These are phyloP conservation scores for Patellaria atrata DNA, from an alignment of 495 filamentous ascomycete species.

Conservation along the genomic window DNA sequence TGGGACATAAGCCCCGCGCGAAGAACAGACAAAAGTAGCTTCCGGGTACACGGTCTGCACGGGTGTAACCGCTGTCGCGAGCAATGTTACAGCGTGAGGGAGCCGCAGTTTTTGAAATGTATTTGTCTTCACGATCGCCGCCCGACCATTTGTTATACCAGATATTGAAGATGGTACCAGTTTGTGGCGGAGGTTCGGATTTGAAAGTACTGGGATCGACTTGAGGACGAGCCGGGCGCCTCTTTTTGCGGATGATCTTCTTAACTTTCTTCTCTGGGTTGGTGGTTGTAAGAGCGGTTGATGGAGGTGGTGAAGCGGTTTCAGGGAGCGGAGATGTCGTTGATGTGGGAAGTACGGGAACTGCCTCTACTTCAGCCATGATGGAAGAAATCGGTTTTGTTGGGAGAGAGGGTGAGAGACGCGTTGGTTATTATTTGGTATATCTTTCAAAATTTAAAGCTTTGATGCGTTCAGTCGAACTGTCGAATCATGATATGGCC, in stretches of 20 bases:
- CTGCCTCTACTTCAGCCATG: no score
- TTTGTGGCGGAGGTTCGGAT: conserved; percentile 72
- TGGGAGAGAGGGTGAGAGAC: no score
- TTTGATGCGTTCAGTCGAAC: no score
- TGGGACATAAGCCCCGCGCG: conserved; percentile 65
- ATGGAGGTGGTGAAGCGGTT: neutral
- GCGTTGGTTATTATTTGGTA: no score
- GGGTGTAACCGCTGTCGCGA: conserved; percentile 74
- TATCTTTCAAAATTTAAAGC: no score
- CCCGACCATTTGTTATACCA: conserved; percentile 96
- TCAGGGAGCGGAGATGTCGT: no score
- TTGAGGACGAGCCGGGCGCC: conserved; percentile 56
- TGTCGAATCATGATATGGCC: no score
- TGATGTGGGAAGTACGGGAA: no score
- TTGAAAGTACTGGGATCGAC: conserved; percentile 72
- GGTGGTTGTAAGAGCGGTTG: conserved; percentile 7
- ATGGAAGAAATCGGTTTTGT: no score
- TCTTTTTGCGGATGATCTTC: conserved; percentile 46
- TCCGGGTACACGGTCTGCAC: conserved; percentile 64
- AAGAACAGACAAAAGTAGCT: conserved; percentile 92
- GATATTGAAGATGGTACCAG: conserved; percentile 76
- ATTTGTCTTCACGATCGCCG: conserved; percentile 85
- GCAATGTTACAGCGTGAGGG: conserved; percentile 67
- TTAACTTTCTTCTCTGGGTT: conserved; percentile 50
- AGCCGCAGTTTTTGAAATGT: conserved; percentile 61